phyloP scores from a whole-genome alignment of 2,329 filamentous ascomycete genomes.

The Trichothecium roseum region DNA sequence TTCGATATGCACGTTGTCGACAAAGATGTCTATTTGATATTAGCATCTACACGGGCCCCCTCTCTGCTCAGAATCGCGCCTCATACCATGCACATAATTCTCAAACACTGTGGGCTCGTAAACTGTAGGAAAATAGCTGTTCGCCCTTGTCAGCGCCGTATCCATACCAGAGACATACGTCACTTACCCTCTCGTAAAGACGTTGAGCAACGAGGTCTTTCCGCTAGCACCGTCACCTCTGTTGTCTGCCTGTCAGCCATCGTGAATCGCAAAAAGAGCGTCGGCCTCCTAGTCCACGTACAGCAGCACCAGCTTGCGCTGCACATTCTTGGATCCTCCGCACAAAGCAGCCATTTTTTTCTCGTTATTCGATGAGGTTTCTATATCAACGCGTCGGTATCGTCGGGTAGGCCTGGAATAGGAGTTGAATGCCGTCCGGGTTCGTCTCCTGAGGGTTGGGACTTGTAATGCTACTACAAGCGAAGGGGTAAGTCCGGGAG shows the following conservation, averaged over 20 bases:
- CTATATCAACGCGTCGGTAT: background rate
- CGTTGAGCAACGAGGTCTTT: slow-evolving; percentile 94
- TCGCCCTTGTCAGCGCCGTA: slow-evolving; percentile 7
- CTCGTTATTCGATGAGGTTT: background rate
- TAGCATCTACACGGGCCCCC: background rate
- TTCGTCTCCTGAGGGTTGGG: too few species aligned
- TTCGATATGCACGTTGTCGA: slow-evolving; percentile 94
- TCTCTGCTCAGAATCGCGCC: background rate
- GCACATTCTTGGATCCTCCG: slow-evolving; percentile 72
- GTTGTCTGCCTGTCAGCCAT: slow-evolving; percentile 9
- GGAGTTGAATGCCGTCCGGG: too few species aligned
- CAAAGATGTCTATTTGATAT: slow-evolving; percentile 70
- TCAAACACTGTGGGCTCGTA: slow-evolving; percentile 98
- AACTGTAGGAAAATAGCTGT: slow-evolving; percentile 90
- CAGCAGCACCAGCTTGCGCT: slow-evolving; percentile 94
- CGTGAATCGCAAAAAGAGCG: background rate
- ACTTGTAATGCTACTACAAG: too few species aligned
- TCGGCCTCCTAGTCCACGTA: slow-evolving; percentile 25
- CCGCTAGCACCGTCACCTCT: slow-evolving; percentile 94
- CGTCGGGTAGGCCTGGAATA: too few species aligned
- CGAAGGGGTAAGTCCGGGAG: too few species aligned
- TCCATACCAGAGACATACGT: background rate
- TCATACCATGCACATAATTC: slow-evolving; percentile 92
- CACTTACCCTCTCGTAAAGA: slow-evolving; percentile 90
- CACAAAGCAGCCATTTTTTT: slow-evolving; percentile 31